phyloP scores from a whole-genome alignment of 768 basidiomycete genomes.

The Leucosporidium creatinivorum region DNA sequence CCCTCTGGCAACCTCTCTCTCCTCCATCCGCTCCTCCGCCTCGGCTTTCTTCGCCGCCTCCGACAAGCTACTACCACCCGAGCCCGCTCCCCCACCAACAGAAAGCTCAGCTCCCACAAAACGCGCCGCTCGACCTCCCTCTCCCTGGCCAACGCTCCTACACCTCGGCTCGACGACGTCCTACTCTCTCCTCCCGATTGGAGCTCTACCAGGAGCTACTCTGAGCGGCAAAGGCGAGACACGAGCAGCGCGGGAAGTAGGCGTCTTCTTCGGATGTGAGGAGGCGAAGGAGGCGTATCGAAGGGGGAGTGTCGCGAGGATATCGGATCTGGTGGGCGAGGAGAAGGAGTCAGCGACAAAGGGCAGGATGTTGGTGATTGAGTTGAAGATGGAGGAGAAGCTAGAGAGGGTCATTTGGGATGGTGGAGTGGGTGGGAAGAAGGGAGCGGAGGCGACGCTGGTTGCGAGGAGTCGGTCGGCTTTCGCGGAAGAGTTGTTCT shows the following conservation, averaged over 20 bases:
- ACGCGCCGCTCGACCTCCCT: constrained; percentile 1
- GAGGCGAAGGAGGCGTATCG: constrained; percentile 13
- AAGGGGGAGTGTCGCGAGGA: constrained; percentile 2
- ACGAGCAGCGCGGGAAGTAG: constrained; percentile 17
- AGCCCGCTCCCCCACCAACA: not conserved
- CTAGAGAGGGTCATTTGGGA: not conserved
- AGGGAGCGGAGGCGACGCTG: constrained; percentile 3
- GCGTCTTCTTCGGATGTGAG: constrained; percentile 19
- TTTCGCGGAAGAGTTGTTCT: constrained; percentile 29
- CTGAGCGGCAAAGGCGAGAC: constrained; percentile 19
- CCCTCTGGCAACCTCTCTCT: constrained; percentile 19
- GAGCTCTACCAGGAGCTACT: constrained; percentile 15
- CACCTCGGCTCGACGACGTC: constrained; percentile 4
- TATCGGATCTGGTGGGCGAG: constrained; percentile 8
- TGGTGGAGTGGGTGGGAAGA: not conserved
- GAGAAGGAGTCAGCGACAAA: not conserved
- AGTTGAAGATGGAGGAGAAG: not conserved
- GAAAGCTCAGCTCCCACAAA: not conserved
- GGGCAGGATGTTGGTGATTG: constrained; percentile 9
- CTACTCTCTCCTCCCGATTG: constrained; percentile 19
- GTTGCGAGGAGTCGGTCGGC: constrained; percentile 12
- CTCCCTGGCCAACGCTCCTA: constrained; percentile 20
- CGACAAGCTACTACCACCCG: constrained; percentile 19
- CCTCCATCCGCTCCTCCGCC: constrained; percentile 16
- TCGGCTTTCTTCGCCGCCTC: constrained; percentile 23